phyloP scores from a whole-genome alignment of 306 rosid species.

The Alnus rubra region DNA sequence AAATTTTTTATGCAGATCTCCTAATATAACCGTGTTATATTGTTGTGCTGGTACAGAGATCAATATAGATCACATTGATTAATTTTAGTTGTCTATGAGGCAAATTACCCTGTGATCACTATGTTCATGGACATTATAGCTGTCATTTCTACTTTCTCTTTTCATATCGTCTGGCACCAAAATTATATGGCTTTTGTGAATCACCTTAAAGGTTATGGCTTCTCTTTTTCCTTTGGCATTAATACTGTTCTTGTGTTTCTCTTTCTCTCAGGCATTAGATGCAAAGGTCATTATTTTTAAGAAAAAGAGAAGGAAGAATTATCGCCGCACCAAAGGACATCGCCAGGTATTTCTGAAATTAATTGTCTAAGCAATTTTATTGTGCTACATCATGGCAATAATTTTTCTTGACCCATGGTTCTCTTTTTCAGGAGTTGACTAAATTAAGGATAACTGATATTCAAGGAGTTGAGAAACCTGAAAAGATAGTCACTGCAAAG shows the following conservation, averaged over 20 bases:
- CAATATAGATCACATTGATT: not conserved
- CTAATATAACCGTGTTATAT: not conserved
- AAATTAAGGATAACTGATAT: slow-evolving; percentile 88
- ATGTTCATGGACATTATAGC: not conserved
- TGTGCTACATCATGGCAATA: slow-evolving; percentile 11
- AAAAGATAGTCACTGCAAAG: slow-evolving; percentile 31
- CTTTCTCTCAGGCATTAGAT: slow-evolving; percentile 67
- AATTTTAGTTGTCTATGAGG: not conserved
- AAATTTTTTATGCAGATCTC: not conserved
- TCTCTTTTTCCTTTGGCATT: slow-evolving; percentile 4
- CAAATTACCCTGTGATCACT: not conserved
- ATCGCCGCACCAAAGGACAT: slow-evolving; percentile 83
- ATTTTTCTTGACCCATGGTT: slow-evolving; percentile 24
- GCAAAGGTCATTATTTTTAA: slow-evolving; percentile 82
- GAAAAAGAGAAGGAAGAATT: slow-evolving; percentile 97
- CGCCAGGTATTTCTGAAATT: slow-evolving; percentile 65
- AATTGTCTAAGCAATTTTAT: slow-evolving; percentile 7
- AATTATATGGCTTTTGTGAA: not conserved
- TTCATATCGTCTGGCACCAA: not conserved
- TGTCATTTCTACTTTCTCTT: not conserved
- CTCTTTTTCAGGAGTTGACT: slow-evolving; percentile 69
- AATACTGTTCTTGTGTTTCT: slow-evolving; percentile 18
- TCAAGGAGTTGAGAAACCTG: slow-evolving; percentile 81
- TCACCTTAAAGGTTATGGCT: not conserved
- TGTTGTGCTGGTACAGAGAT: not conserved